phyloP scores from a whole-genome alignment of 2,329 filamentous ascomycete genomes.

The Aphanoascus verrucosus region DNA sequence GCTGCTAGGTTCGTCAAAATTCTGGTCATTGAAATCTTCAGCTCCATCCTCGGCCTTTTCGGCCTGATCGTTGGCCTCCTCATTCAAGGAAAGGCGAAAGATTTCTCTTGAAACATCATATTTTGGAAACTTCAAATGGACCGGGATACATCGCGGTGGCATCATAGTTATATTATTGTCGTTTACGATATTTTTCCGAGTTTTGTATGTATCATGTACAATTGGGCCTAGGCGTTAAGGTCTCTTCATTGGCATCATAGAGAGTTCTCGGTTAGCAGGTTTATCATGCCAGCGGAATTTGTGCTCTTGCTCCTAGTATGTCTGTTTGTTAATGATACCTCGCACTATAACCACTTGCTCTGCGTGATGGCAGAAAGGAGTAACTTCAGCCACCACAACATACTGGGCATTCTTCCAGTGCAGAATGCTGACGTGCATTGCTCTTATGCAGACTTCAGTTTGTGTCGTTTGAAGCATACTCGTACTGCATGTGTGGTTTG shows the following conservation, averaged over 20 bases:
- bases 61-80: constrained; percentile 90
- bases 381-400: too few relatives aligned
- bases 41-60: constrained; percentile 90
- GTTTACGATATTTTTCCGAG: background rate
- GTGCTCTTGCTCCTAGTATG: background rate
- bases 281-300: background rate
- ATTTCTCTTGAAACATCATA: constrained; percentile 44
- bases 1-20: constrained; percentile 83
- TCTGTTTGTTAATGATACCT: constrained; percentile 4
- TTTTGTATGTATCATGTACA: background rate
- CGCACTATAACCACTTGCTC: too few relatives aligned
- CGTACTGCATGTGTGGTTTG: too few relatives aligned
- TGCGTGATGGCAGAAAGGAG: too few relatives aligned
- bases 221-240: constrained; percentile 3
- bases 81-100: constrained; percentile 69
- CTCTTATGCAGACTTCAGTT: too few relatives aligned
- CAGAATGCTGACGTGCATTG: background rate
- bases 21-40: constrained; percentile 98
- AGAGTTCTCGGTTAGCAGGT: constrained; percentile 9
- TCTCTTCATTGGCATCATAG: constrained; percentile 26
- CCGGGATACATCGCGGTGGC: background rate
- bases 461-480: too few relatives aligned
- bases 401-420: too few relatives aligned
- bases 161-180: background rate
- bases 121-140: background rate